Evolutionary conservation across 1,139 yeast species (phyloP), one percentile per base, ranked within the genome.

Genomic region (Suhomyces bokatorum): DNA sequence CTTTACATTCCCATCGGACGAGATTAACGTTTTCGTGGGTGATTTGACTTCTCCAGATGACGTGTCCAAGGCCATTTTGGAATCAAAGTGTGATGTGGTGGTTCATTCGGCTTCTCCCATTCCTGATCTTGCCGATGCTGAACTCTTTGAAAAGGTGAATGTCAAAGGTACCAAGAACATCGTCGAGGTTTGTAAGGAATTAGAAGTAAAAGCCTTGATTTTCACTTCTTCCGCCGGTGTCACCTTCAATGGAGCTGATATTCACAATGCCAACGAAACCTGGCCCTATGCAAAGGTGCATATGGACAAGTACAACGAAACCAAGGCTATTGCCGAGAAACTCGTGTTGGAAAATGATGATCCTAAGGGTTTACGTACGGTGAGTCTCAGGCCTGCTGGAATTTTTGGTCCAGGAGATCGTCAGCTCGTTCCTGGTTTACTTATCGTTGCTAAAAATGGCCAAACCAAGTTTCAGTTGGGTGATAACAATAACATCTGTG

Each of bases 371-470:
- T 78, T 87, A 48, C 66, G 75, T 41, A 93, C 99, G 0, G 85
- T 88, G 34, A 91, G 97, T 6, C 69, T 95, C 45, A 81, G 99
- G 53, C 99, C 99, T 2, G 97, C 99, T 0, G 99, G 99, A 32
- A 90, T 95, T 40, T 93, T 95, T 69, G 99, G 99, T 6, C 99
- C 99, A 5, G 99, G 99, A 37, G 99, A 95, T 65, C 81, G 99
- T 50, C 99, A 95, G 64, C 72, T 93, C 59, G 93, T 95, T 39
- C 99, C 99, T 5, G 97, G 96, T 2, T 73, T 95, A 47, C 80
- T 97, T 58, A 78, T 79, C 14, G 96, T 90, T 40, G 93, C 96
- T 3, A 77, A 78, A 52, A 71, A 82, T 46, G 96, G 96, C 13
- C 98, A 93, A 64, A 86, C 93, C 30, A 87, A 86, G 64, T 89